phyloP scores from a whole-genome alignment of 768 basidiomycete genomes.

The Rubroboletus pulcherrimus region DNA sequence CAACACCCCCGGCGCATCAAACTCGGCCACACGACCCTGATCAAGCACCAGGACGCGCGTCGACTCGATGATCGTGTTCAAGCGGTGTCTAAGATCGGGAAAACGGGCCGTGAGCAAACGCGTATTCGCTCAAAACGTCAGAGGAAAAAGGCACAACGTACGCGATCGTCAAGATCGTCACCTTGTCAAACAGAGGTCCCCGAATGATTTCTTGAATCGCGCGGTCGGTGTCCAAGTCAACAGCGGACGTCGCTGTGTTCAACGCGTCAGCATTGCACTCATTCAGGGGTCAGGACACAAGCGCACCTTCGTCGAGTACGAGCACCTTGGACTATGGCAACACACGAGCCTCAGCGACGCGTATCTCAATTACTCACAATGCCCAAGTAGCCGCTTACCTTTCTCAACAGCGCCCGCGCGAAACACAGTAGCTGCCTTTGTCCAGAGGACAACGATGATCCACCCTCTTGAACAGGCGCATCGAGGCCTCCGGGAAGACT shows the following conservation, averaged over 20 bases:
- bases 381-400: conserved; percentile 39
- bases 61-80: conserved; percentile 83
- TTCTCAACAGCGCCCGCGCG: conserved; percentile 76
- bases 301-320: conserved; percentile 85
- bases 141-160: conserved; percentile 35
- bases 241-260: conserved; percentile 72
- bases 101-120: background rate
- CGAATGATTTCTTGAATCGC: conserved; percentile 86
- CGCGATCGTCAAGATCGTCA: conserved; percentile 87
- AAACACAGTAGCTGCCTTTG: conserved; percentile 89
- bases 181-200: conserved; percentile 69
- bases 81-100: conserved; percentile 46
- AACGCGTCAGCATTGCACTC: background rate
- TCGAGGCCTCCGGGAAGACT: conserved; percentile 65
- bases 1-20: conserved; percentile 65
- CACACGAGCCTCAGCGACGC: background rate
- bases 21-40: conserved; percentile 79
- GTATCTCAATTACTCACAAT: background rate
- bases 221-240: conserved; percentile 86
- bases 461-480: conserved; percentile 71
- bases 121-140: too few relatives aligned
- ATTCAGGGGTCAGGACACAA: background rate
- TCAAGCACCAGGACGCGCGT: conserved; percentile 81
- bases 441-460: conserved; percentile 77
- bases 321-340: conserved; percentile 68